Base-by-base conservation (phyloP, 2,329 filamentous ascomycete species). In the Aureobasidium sp. region DNA sequence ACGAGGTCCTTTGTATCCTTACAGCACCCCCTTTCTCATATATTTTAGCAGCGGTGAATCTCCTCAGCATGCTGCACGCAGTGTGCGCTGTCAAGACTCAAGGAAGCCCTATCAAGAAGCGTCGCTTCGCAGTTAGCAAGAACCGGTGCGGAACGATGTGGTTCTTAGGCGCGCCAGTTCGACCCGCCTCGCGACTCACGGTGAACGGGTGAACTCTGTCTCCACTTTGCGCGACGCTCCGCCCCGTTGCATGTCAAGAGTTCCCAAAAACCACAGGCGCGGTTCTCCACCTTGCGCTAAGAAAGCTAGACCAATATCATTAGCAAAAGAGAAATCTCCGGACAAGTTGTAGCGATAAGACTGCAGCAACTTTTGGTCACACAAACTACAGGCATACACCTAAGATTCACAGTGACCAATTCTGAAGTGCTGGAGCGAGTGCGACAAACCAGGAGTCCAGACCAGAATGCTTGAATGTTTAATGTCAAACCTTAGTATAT, bases 191-290 rank as follows among this genome's bases (percentile, higher is more conserved):
- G 42, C 30, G 54, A 58, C 25, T 36, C 53, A 30, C 53, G 39
- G 25, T 25, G n/a, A 45, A 57, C 53, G 50, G 50, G 14, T 42
- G 57, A 50, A 49, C 57, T 41, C 34, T 59, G 25, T 30, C 57
- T 59, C 57, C 57, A 59, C 57, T 50, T 58, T 48, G 32, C 57
- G 57, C 57, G 45, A 59, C 57, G 57, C 57, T 50, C 57, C 57
- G 57, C 57, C 57, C 57, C 57, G 57, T 59, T 59, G 57, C 45
- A 59, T 42, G 57, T 59, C 57, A 59, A 59, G 13, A 14, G 44
- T 47, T 27, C 30, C 45, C 44, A 49, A 48, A 59, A 49, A 27
- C 57, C 57, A 14, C n/a, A 27, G 34, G 32, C 34, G 27, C 57
- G 57, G 57, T 49, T 32, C 57, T 59, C 27, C 45, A 59, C 57